Evolutionary conservation across 352 stramenopile species (phyloP).

Genomic region (Phytophthora sojae): DNA sequence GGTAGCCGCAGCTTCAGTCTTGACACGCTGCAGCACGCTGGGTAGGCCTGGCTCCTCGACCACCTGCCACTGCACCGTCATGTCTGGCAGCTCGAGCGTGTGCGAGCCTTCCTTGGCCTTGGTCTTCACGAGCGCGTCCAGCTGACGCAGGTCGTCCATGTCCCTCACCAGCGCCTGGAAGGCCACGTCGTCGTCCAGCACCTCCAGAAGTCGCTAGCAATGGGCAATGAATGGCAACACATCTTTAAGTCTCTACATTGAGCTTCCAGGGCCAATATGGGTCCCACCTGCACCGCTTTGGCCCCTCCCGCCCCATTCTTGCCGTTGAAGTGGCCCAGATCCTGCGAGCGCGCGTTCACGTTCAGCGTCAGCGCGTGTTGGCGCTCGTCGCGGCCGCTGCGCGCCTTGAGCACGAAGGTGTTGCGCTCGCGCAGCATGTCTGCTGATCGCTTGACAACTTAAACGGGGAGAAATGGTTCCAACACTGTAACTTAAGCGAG

Average conservation of each 20-base stretch:
- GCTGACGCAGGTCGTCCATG: conserved; percentile 49
- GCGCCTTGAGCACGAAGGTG: conserved; percentile 61
- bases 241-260: background rate
- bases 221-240: background rate
- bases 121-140: conserved; percentile 55
- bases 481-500: background rate
- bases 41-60: conserved; percentile 57
- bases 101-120: conserved; percentile 44
- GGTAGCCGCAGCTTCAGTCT: background rate
- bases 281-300: conserved; percentile 49
- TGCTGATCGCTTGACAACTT: background rate
- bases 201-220: conserved; percentile 47
- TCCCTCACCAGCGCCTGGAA: conserved; percentile 67
- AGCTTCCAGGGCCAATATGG: no score
- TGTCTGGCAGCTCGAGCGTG: conserved; percentile 32
- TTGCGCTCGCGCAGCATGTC: conserved; percentile 67
- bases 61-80: conserved; percentile 74
- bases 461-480: background rate
- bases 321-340: conserved; percentile 66
- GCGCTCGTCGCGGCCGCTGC: conserved; percentile 49
- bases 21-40: conserved; percentile 54
- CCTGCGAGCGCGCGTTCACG: conserved; percentile 63
- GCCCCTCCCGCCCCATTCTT: conserved; percentile 21
- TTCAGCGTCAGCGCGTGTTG: conserved; percentile 65
- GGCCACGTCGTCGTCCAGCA: conserved; percentile 57